Percentiles rank a stretch among this genome's conserved stretches.
These are phyloP conservation scores for Aspergillus chevalieri DNA, from an alignment of 2,329 filamentous ascomycete genomes.

Conservation along the genomic window DNA sequence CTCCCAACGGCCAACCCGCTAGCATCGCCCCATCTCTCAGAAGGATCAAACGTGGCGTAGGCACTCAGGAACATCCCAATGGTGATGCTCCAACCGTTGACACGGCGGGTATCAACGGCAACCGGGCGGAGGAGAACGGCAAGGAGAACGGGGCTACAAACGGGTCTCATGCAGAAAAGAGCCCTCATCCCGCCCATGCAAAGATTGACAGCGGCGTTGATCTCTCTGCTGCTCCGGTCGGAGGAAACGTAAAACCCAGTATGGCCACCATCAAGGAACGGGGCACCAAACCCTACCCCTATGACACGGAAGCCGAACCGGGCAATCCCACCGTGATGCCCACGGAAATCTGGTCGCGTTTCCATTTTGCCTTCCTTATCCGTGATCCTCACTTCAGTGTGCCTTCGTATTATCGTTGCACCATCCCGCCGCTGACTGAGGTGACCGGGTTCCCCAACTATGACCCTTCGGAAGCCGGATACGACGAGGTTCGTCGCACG, in stretches of 20 bases:
- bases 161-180: constrained; percentile 9
- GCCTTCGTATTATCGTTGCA: constrained; percentile 92
- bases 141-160: constrained; percentile 10
- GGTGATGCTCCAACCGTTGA: constrained; percentile 13
- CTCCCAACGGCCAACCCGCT: constrained; percentile 62
- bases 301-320: constrained; percentile 53
- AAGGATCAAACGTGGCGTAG: constrained; percentile 54
- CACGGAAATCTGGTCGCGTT: constrained; percentile 63
- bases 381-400: constrained; percentile 88
- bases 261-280: background rate
- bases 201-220: constrained; percentile 5
- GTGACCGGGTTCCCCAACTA: constrained; percentile 83
- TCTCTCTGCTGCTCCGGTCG: constrained; percentile 3
- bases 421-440: constrained; percentile 74
- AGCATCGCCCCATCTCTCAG: constrained; percentile 71
- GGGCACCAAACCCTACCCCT: constrained; percentile 47
- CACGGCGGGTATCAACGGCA: constrained; percentile 17
- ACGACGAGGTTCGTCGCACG: constrained; percentile 75
- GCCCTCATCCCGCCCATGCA: constrained; percentile 7
- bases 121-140: constrained; percentile 9
- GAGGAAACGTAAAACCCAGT: constrained; percentile 3
- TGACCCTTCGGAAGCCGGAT: constrained; percentile 82
- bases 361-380: constrained; percentile 95
- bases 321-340: constrained; percentile 84
- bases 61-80: constrained; percentile 36